Percentiles rank a stretch among this genome's conserved stretches.
These are phyloP conservation scores for Lasiosphaeris hirsuta DNA, from an alignment of 495 filamentous ascomycete species.

Conservation along the genomic window DNA sequence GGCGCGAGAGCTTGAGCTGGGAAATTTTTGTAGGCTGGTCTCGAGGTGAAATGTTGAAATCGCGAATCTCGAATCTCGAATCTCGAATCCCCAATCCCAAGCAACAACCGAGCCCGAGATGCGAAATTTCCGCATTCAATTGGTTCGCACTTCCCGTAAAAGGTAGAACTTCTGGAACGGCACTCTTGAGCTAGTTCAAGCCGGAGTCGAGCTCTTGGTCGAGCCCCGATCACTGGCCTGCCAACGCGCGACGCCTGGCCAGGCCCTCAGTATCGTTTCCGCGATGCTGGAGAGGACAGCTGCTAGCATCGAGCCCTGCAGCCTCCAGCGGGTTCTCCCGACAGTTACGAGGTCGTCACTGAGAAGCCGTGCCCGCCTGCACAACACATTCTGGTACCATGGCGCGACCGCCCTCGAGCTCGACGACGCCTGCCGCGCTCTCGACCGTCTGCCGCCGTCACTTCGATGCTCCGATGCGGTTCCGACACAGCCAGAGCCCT, in stretches of 20 bases:
- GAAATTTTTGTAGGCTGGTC: constrained; percentile 3
- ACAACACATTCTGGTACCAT: constrained; percentile 66
- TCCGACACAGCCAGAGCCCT: constrained; percentile 14
- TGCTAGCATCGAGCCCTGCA: constrained; percentile 71
- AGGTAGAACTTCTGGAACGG: no score
- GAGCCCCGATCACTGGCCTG: background rate
- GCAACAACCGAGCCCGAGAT: no score
- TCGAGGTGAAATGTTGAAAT: background rate
- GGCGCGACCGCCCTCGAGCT: constrained; percentile 57
- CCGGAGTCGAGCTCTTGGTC: no score
- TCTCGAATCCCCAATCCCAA: background rate
- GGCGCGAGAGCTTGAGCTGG: no score
- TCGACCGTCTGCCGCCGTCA: constrained; percentile 26
- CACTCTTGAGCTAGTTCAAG: no score
- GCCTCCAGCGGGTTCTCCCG: constrained; percentile 63
- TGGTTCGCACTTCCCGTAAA: no score
- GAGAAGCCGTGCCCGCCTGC: constrained; percentile 58
- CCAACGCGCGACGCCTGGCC: background rate
- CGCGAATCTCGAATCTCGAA: background rate
- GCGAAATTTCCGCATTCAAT: no score
- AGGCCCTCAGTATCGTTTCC: constrained; percentile 3
- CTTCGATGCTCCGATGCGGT: constrained; percentile 5
- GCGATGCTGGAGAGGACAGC: constrained; percentile 83
- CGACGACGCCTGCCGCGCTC: constrained; percentile 42
- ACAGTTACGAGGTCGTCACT: constrained; percentile 40